phyloP scores from a whole-genome alignment of 2,329 filamentous ascomycete species.

The Incumbomyces lentus region DNA sequence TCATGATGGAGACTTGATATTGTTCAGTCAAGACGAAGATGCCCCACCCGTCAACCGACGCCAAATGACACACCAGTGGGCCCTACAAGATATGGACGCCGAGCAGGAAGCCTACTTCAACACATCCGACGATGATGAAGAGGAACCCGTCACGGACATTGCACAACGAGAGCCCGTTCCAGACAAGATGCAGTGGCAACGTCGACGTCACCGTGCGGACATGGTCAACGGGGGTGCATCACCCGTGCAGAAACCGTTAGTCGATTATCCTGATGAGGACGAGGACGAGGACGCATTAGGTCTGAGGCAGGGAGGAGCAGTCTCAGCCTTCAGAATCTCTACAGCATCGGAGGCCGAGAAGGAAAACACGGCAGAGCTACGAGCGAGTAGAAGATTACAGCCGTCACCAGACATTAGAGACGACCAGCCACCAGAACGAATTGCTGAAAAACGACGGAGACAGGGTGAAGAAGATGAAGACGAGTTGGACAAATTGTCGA shows the following conservation, averaged over 20 bases:
- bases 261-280: constrained; percentile 89
- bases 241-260: constrained; percentile 59
- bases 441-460: constrained; percentile 79
- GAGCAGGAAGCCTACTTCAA: constrained; percentile 94
- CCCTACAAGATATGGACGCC: constrained; percentile 71
- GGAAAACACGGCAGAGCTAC: constrained; percentile 18
- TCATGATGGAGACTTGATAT: constrained; percentile 51
- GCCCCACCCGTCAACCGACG: constrained; percentile 34
- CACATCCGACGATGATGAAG: constrained; percentile 75
- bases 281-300: constrained; percentile 61
- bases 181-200: constrained; percentile 15
- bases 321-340: constrained; percentile 13
- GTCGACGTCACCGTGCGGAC: constrained; percentile 14
- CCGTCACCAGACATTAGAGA: constrained; percentile 24
- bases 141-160: constrained; percentile 34
- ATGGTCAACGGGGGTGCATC: constrained; percentile 51
- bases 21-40: constrained; percentile 62
- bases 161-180: neutral
- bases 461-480: constrained; percentile 76
- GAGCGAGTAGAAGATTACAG: constrained; percentile 22
- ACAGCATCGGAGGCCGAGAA: constrained; percentile 22
- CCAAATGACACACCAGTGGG: constrained; percentile 51
- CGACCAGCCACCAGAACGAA: constrained; percentile 55
- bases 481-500: constrained; percentile 71
- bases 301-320: constrained; percentile 26